Base-by-base conservation (phyloP, 306 rosid genomes). In the Cicer judaicum region DNA sequence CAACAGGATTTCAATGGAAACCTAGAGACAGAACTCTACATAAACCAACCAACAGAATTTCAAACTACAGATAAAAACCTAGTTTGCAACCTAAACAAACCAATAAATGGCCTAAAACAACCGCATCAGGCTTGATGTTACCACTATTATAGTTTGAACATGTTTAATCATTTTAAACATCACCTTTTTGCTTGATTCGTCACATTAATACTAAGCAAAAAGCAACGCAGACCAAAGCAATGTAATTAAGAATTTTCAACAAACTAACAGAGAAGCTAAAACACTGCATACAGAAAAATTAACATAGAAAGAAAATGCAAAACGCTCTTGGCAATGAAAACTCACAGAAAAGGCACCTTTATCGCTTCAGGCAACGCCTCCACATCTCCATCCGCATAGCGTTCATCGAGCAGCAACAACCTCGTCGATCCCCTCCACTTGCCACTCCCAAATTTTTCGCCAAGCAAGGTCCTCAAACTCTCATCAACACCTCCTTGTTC, bases 381-480 rank as follows among this genome's bases (percentile, higher is more conserved):
- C 62, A 78, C 70, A 12, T 80, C 64, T 56, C 72, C 72, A 21
- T 59, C 81, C 16, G 86, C 85, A 40, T 81, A 85, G 43, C 82
- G 78, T 70, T 91, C 94, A 72, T 94, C 96, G 78, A 91, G 85
- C 24, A 92, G 90, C 86, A 92, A 78, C 84, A 93, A 67, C 79
- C 99, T 80, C 34, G 92, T 92, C 10, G 96, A 79, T 6, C 96
- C 99, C 64, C 77, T 87, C 99, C 99, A 94, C 80, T 85, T 90
- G 50, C 83, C 76, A 60, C 83, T 82, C 57, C 36, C 76, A 75
- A 86, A 86, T 2, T 70, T 93, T 70, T 89, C 90, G 11, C 91
- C 98, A 15, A 90, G 10, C 84, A 90, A 81, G 13, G 89, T 91
- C 84, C 78, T 81, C 77, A 94, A 84, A 64, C 80, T 89, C 71